Evolutionary conservation across 768 basidiomycete genomes (phyloP), one percentile per base, ranked within the genome.

Genomic region (Phylloporus rhodoxanthus): DNA sequence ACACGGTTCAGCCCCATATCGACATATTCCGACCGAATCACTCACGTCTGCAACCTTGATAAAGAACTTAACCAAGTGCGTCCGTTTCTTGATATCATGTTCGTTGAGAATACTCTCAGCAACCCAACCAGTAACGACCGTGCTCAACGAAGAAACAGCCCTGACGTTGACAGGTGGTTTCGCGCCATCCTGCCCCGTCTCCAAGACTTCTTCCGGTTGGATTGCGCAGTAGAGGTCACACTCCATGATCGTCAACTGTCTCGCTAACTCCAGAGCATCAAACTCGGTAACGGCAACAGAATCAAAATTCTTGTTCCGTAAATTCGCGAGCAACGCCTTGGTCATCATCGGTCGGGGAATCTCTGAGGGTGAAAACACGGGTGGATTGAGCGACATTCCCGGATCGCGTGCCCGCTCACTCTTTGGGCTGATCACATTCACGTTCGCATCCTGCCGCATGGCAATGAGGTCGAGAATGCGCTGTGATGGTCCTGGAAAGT

Each of bases 191-290:
- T 88, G 83, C 4, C 87, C 88, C 10, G 81, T 82, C 68, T 91
- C 87, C 52, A 99, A 67, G 40, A 99, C 75, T 65, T 98, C 96
- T 57, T 92, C 89, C 0, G 94, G 81, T 48, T 78, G 80, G 55
- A 98, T 91, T 45, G 81, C 79, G 55, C 87, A 84, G 65, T 93
- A 98, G 39, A 96, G 68, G 51, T 80, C 80, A 57, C 84, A 87
- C 66, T 99, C 96, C 85, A 94, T 88, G 57, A 94, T 79, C 15
- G 95, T 96, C 57, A 98, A 65, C 69, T 99, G 96, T 43, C 96
- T 78, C 8, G 92, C 92, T 38, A 98, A 75, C 67, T 99, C 96
- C 56, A 94, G 70, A 28, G 87, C 73, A 61, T 98, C 93, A 59
- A 99, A 93, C 60, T 99, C 96, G n/a, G 84, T 88, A 7, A 95